Evolutionary conservation across 2,329 filamentous ascomycete species (phyloP).

Genomic region (Pseudopyrenochaeta lycopersici): DNA sequence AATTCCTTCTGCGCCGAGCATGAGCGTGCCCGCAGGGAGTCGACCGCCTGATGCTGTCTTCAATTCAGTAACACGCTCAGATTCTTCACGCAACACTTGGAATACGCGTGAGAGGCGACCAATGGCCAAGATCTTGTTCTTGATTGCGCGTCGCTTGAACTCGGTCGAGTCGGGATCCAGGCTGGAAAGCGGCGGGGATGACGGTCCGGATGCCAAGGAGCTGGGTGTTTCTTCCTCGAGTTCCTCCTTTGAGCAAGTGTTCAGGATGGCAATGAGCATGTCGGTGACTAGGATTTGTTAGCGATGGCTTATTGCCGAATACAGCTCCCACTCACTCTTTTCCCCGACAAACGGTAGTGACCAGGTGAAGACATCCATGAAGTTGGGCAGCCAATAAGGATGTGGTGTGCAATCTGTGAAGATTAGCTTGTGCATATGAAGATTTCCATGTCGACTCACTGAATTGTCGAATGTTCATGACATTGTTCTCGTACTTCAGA

Average conservation of each 20-base stretch:
- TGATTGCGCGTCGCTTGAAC: constrained; percentile 94
- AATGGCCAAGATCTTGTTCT: constrained; percentile 99
- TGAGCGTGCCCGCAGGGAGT: constrained; percentile 92
- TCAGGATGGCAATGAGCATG: constrained; percentile 98
- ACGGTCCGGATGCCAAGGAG: constrained; percentile 73
- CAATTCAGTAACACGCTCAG: constrained; percentile 94
- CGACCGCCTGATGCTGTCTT: constrained; percentile 95
- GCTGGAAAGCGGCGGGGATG: constrained; percentile 73
- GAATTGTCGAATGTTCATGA: constrained; percentile 99
- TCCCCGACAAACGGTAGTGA: constrained; percentile 97
- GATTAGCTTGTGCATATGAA: constrained; percentile 19
- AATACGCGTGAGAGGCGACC: constrained; percentile 96
- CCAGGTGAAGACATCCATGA: constrained; percentile 99
- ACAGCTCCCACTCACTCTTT: constrained; percentile 64
- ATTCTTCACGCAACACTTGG: constrained; percentile 97
- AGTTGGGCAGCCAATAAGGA: constrained; percentile 99
- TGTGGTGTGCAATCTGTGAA: constrained; percentile 86
- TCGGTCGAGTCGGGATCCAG: constrained; percentile 87
- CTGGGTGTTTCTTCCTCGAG: constrained; percentile 87
- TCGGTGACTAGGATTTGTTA: constrained; percentile 72
- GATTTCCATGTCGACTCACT: constrained; percentile 53
- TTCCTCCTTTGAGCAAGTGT: constrained; percentile 98
- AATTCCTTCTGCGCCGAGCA: constrained; percentile 97
- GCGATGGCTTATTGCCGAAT: background rate
- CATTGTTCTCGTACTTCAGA: constrained; percentile 99